phyloP scores from a whole-genome alignment of 2,329 filamentous ascomycete genomes.

The Trichoderma sp. region DNA sequence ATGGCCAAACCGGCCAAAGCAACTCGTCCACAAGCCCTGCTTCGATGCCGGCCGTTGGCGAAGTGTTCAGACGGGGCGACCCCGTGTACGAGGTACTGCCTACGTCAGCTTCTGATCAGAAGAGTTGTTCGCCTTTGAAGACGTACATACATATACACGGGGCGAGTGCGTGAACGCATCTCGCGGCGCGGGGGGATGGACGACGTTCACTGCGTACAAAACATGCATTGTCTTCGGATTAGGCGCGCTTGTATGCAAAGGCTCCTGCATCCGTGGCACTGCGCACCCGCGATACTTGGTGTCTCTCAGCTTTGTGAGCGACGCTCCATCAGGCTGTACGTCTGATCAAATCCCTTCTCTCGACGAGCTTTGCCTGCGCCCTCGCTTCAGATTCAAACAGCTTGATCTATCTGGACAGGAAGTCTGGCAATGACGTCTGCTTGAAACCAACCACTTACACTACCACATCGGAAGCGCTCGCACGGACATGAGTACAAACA shows the following conservation, averaged over 20 bases:
- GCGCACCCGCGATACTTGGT: background rate
- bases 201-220: background rate
- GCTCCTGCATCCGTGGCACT: background rate
- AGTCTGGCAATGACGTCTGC: background rate
- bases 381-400: background rate
- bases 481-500: slow-evolving; percentile 12
- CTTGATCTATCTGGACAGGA: background rate
- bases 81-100: background rate
- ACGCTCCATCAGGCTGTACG: background rate
- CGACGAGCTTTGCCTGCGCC: background rate
- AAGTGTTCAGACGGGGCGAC: background rate
- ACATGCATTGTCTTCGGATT: background rate
- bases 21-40: slow-evolving; percentile 11
- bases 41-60: background rate
- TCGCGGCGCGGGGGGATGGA: background rate
- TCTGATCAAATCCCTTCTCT: background rate
- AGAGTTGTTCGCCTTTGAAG: background rate
- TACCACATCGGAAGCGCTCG: slow-evolving; percentile 2
- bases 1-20: slow-evolving; percentile 18
- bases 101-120: background rate
- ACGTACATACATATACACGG: background rate
- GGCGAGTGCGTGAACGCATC: background rate
- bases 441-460: background rate
- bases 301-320: background rate
- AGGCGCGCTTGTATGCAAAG: background rate